Evolutionary conservation across 768 basidiomycete species (phyloP).

Genomic region (Dentipellis sp.): DNA sequence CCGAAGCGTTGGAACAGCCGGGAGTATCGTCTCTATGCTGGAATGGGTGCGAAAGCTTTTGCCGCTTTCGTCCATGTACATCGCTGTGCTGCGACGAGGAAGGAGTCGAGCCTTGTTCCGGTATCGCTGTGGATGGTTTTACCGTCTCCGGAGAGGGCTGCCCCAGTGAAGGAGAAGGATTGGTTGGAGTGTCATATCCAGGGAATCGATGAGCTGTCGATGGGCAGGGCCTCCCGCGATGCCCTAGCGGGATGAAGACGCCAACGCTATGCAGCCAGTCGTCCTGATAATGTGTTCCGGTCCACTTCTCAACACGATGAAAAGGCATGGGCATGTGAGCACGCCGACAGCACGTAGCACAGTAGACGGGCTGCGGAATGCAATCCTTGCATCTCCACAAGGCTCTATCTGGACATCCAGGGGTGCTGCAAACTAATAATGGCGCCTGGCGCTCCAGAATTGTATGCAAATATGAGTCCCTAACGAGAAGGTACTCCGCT

Average conservation of each 20-base stretch:
- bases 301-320: neutral
- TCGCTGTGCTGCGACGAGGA: neutral
- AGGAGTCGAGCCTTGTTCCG: neutral
- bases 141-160: neutral
- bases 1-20: neutral
- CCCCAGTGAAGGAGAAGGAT: neutral
- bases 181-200: neutral
- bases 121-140: neutral
- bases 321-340: neutral
- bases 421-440: neutral
- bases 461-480: neutral
- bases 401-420: neutral
- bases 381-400: neutral
- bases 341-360: neutral
- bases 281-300: neutral
- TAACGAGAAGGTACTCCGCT: no score
- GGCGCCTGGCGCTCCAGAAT: neutral
- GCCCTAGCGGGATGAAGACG: neutral
- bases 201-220: neutral
- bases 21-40: no score
- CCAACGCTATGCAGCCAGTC: neutral
- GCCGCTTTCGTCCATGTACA: no score
- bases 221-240: neutral
- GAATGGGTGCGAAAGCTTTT: no score
- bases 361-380: neutral